phyloP scores from a whole-genome alignment of 2,329 filamentous ascomycete species.

The Coniochaeta hoffmannii region DNA sequence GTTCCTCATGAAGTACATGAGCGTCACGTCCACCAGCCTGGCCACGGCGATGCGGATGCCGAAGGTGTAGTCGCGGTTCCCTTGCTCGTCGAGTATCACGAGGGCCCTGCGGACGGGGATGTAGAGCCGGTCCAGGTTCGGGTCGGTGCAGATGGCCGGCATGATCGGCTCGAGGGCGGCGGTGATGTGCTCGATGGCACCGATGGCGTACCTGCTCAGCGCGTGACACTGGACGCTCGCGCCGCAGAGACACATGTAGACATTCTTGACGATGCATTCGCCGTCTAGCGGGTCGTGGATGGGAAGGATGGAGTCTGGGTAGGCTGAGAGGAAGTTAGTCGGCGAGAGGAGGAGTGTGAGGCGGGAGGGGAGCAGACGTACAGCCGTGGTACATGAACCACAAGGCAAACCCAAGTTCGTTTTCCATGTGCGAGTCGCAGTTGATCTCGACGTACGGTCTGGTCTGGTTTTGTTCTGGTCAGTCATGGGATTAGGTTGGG shows the following conservation, averaged over 20 bases:
- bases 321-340: constrained; percentile 5
- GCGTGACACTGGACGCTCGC: constrained; percentile 13
- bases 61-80: constrained; percentile 8
- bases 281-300: constrained; percentile 10
- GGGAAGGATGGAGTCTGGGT: constrained; percentile 9
- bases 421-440: constrained; percentile 9
- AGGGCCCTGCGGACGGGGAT: constrained; percentile 14
- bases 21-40: constrained; percentile 13
- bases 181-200: constrained; percentile 47
- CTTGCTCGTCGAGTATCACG: constrained; percentile 17
- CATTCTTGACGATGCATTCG: constrained; percentile 12
- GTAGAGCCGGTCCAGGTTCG: constrained; percentile 7
- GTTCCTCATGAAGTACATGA: constrained; percentile 16
- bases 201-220: constrained; percentile 31
- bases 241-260: constrained; percentile 18
- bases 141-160: constrained; percentile 6
- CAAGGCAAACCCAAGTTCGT: constrained; percentile 14
- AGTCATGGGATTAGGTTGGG: neutral
- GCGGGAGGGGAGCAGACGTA: constrained; percentile 4
- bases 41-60: constrained; percentile 16
- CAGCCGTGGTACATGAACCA: constrained; percentile 20
- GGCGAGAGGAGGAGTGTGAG: neutral
- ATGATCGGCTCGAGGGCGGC: constrained; percentile 32
- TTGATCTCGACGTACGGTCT: constrained; percentile 6
- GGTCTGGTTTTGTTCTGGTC: constrained; percentile 1